Conservation (phyloP, 2,329 filamentous ascomycete genomes). For the Colletotrichum eremochloae region DNA sequence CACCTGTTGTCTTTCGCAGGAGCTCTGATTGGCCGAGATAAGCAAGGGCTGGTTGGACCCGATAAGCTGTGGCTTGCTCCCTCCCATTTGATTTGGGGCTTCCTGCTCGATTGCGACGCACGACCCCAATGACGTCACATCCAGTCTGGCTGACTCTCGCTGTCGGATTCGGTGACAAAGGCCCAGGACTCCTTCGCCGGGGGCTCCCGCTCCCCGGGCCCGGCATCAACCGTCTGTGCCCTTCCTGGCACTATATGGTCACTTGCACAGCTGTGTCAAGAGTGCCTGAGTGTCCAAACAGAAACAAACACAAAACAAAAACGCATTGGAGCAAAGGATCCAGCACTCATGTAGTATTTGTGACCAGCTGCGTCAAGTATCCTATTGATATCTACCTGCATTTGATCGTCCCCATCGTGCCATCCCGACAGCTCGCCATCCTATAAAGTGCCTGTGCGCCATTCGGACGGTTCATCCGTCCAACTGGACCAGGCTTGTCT, state of each 20-base stretch:
- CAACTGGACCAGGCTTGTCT: not conserved
- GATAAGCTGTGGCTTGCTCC: not conserved
- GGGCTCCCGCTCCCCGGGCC: constrained; percentile 23
- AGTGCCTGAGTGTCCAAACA: not conserved
- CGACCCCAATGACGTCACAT: constrained; percentile 1
- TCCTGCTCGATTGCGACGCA: not conserved
- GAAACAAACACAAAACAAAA: not conserved
- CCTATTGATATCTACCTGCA: not conserved
- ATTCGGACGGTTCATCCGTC: not conserved
- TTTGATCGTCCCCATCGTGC: not conserved
- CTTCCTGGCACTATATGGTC: not conserved
- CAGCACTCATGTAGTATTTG: not conserved
- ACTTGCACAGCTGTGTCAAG: not conserved
- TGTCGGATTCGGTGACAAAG: constrained; percentile 14
- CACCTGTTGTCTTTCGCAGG: constrained; percentile 8
- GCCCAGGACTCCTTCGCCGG: constrained; percentile 24
- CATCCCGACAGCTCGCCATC: not conserved
- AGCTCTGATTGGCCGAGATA: constrained; percentile 22
- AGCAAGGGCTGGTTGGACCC: not conserved
- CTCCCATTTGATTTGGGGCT: not conserved
- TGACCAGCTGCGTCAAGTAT: not conserved
- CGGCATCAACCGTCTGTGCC: constrained; percentile 30
- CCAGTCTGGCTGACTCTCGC: not conserved
- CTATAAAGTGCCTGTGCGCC: not conserved
- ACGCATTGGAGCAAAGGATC: not conserved